These are phyloP conservation scores for Pichia sp. DNA, from an alignment of 1,139 yeast genomes.

Conservation along the genomic window DNA sequence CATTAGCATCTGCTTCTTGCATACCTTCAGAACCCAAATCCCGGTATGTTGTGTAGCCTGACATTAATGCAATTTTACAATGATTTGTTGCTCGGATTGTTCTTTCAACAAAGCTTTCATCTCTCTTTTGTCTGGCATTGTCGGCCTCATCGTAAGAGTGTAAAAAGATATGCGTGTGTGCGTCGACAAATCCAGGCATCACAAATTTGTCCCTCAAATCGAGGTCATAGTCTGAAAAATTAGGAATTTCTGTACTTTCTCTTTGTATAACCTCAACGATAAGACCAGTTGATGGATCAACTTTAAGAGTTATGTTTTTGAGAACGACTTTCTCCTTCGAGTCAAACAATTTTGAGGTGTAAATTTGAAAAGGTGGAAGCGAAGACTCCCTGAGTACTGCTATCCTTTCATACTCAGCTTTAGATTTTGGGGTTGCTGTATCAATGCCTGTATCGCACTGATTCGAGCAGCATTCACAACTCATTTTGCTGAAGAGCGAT, in stretches of 20 bases:
- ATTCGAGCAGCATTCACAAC: slow-evolving; percentile 16
- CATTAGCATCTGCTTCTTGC: slow-evolving; percentile 24
- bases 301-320: slow-evolving; percentile 12
- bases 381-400: slow-evolving; percentile 11
- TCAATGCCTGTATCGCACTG: slow-evolving; percentile 5
- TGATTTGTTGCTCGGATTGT: slow-evolving; percentile 22
- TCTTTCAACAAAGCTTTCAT: slow-evolving; percentile 23
- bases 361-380: slow-evolving; percentile 18
- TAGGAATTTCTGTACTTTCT: neutral
- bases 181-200: slow-evolving; percentile 23
- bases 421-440: slow-evolving; percentile 17
- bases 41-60: slow-evolving; percentile 24
- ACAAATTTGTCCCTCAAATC: slow-evolving; percentile 21
- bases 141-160: slow-evolving; percentile 24
- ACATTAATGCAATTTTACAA: slow-evolving; percentile 19
- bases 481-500: slow-evolving; percentile 9
- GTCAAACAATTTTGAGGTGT: slow-evolving; percentile 17
- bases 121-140: slow-evolving; percentile 21
- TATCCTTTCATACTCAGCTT: slow-evolving; percentile 16
- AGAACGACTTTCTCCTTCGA: slow-evolving; percentile 12
- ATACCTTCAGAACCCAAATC: slow-evolving; percentile 24
- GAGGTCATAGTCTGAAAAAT: slow-evolving; percentile 12
- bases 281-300: slow-evolving; percentile 21
- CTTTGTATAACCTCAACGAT: slow-evolving; percentile 13
- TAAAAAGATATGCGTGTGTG: slow-evolving; percentile 23